Base-by-base conservation (phyloP, 257 asterid genomes). In the Agastache rugosa region DNA sequence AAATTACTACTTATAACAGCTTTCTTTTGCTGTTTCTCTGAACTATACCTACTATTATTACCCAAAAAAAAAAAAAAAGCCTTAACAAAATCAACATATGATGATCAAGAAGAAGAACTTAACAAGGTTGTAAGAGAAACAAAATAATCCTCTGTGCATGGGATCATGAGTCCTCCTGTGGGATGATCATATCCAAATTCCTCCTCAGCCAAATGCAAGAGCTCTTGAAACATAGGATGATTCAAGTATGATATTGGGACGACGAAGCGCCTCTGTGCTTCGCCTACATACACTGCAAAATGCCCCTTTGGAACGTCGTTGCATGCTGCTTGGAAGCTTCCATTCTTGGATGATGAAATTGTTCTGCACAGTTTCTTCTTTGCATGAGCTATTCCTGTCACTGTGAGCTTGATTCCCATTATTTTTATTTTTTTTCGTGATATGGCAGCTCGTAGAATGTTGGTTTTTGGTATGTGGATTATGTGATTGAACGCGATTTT, bases 141-240 rank as follows among this genome's bases (percentile, higher is more conserved):
- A 20, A 86, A 86, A 50, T 83, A 86, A 75, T 86, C 86, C 69
- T 77, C 82, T 2, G 82, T 86, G 83, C 90, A 86, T 55, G 86
- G 90, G 31, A 86, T 81, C 6, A 75, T 75, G 53, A 86, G 85
- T 50, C 86, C 82, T 41, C 90, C 90, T 58, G 76, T 79, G 12
- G 88, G 88, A 71, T 87, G 91, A 60, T 78, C 80, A 53, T 83
- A 85, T n/a, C 96, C 92, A 31, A 88, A 90, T 54, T 92, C 92
- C 76, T 92, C 91, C 44, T 83, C 86, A 2, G 87, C 89, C 88
- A 79, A 80, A 67, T 66, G 85, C 83, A 88, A 44, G 83, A 88
- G 77, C 48, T 92, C 91, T 45, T 89, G 87, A 53, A 91, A 88
- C 80, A 82, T 73, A 0, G 95, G 84, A 7, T 88, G 83, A 59